Base-by-base conservation (phyloP, 2,329 filamentous ascomycete genomes). In the Pseudogymnoascus sp. region DNA sequence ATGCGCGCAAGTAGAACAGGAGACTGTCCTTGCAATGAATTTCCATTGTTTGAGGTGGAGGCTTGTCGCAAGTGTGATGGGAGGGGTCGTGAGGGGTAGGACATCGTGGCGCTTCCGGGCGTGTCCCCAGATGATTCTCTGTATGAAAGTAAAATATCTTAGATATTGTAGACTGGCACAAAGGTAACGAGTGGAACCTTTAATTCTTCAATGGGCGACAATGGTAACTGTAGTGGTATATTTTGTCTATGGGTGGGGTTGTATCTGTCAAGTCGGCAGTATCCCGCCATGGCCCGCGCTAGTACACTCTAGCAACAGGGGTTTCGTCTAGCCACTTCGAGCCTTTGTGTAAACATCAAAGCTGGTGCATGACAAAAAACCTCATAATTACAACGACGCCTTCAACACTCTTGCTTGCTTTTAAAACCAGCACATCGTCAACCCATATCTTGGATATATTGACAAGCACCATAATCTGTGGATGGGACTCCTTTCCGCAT, bases 1-100 rank as follows among this genome's bases (percentile, higher is more conserved):
- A 95, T 91, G 67, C 90, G 87, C 50, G 88, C 84, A 61, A 89
- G 77, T 14, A 94, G 79, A 25, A 85, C 83, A 0, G 89, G 84
- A 1, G 89, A 89, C 74, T 90, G 87, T 59, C 84, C 82, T 4
- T 75, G 73, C 28, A 77, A 74, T 4, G 78, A 75, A 63, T 70
- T 72, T 8, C 71, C 65, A 65, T 74, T 77, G 23, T 78, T 75
- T 2, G 79, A 83, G 33, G 83, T 79, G 67, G 80, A 85, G 37
- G 83, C 78, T 69, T 86, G 83, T 63, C 88, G 87, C 70, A 90
- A 77, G 70, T 92, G 87, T 25, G 86, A 84, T 2, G 87, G 82
- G 16, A 90, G 75, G 47, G 81, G 78, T 66, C 82, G 77, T 62
- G 80, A 81, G 60, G 80, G 80, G 69, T 81, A 83, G 18, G 82